Percentiles rank a stretch among this genome's conserved stretches.
These are phyloP conservation scores for Pseudonectria foliicola DNA, from an alignment of 2,329 filamentous ascomycete species.

Conservation along the genomic window DNA sequence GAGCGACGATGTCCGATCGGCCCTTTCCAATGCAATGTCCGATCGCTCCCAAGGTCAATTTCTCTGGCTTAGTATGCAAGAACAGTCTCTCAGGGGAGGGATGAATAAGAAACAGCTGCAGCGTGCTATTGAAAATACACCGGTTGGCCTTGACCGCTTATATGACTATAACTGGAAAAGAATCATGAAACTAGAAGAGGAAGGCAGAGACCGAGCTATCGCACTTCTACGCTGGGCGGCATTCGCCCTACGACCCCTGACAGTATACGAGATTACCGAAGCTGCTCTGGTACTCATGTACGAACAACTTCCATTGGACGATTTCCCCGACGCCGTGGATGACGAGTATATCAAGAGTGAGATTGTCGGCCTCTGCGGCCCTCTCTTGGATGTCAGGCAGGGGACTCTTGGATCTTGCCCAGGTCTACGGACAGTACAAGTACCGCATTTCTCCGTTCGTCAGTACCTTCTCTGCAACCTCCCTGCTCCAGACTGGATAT, in stretches of 20 bases:
- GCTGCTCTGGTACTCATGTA: slow-evolving; percentile 13
- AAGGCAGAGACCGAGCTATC: slow-evolving; percentile 16
- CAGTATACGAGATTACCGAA: slow-evolving; percentile 16
- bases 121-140: slow-evolving; percentile 19
- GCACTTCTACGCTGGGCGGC: slow-evolving; percentile 24
- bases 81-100: slow-evolving; percentile 13
- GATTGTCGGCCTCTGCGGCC: slow-evolving; percentile 22
- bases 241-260: slow-evolving; percentile 16
- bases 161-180: slow-evolving; percentile 26
- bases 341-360: slow-evolving; percentile 23
- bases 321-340: slow-evolving; percentile 20
- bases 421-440: slow-evolving; percentile 1
- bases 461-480: slow-evolving; percentile 11
- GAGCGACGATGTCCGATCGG: slow-evolving; percentile 4
- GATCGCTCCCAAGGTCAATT: slow-evolving; percentile 27
- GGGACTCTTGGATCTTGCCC: rapidly evolving
- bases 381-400: slow-evolving; percentile 21
- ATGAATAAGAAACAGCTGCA: slow-evolving; percentile 24
- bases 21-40: slow-evolving; percentile 19
- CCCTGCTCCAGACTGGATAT: no score
- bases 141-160: slow-evolving; percentile 18
- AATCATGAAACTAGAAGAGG: slow-evolving; percentile 8
- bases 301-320: no score
- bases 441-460: slow-evolving; percentile 16
- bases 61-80: slow-evolving; percentile 26